These are phyloP conservation scores for Corymbia maculata DNA, from an alignment of 345 rosid species.

Conservation along the genomic window DNA sequence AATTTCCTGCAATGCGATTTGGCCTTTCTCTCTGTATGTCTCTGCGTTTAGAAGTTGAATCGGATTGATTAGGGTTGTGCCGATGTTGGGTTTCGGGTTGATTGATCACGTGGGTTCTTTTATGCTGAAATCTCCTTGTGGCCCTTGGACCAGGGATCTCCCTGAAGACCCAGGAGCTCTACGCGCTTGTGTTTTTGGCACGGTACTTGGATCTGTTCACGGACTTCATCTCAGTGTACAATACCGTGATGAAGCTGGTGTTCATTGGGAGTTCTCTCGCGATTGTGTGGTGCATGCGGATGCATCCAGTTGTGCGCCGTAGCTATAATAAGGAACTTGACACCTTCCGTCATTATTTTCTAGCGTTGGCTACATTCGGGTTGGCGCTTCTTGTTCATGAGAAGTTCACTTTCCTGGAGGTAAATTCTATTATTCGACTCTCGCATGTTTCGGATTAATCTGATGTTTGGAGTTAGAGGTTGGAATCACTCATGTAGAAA, in stretches of 20 bases:
- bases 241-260: conserved; percentile 81
- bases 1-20: background rate
- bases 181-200: conserved; percentile 70
- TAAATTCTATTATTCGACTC: background rate
- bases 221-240: conserved; percentile 70
- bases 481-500: background rate
- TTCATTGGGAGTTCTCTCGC: conserved; percentile 80
- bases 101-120: background rate
- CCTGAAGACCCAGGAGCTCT: conserved; percentile 91
- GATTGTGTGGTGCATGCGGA: conserved; percentile 87
- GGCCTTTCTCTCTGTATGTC: no score
- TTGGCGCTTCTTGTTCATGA: conserved; percentile 63
- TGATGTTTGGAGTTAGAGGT: background rate
- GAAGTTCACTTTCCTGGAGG: conserved; percentile 81
- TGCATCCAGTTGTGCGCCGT: conserved; percentile 51
- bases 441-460: background rate
- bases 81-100: background rate
- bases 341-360: conserved; percentile 73
- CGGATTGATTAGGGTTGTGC: background rate
- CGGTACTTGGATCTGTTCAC: conserved; percentile 87
- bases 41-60: background rate
- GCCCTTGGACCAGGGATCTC: conserved; percentile 48
- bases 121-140: background rate
- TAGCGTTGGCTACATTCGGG: conserved; percentile 39
- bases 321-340: conserved; percentile 79